Percentiles rank a stretch among this genome's conserved stretches.
phyloP scores from a whole-genome alignment of 768 basidiomycete genomes.

The Russula olivacea region DNA sequence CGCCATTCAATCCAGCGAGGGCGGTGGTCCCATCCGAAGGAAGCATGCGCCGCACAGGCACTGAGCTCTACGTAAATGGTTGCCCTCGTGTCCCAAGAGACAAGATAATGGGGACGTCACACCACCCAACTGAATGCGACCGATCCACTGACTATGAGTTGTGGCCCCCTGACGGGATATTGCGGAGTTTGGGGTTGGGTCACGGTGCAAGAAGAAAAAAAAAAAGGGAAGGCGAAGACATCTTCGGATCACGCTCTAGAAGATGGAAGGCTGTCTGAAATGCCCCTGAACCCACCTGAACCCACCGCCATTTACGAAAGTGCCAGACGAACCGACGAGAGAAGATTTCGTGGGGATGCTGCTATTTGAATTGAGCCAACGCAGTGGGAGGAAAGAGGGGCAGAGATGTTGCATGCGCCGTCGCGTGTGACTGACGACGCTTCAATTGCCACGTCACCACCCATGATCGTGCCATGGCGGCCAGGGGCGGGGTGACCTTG shows the following conservation, averaged over 20 bases:
- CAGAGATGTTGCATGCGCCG: too few species aligned
- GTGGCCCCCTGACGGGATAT: background rate
- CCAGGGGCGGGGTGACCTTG: too few species aligned
- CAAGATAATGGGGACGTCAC: background rate
- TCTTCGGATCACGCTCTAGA: background rate
- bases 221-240: background rate
- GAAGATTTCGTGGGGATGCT: background rate
- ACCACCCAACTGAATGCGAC: background rate
- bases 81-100: conserved; percentile 7
- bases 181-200: background rate
- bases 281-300: background rate
- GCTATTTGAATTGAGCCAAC: background rate
- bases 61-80: conserved; percentile 11
- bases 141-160: background rate
- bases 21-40: background rate
- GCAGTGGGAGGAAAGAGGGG: background rate
- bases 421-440: too few species aligned
- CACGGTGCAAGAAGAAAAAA: background rate
- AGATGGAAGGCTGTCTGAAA: background rate
- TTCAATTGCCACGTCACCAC: too few species aligned
- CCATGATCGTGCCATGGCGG: too few species aligned
- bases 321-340: background rate
- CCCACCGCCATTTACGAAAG: background rate
- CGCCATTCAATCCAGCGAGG: conserved; percentile 2
- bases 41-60: background rate